phyloP scores from a whole-genome alignment of 495 filamentous ascomycete genomes.

The Tetracladium setigerum region DNA sequence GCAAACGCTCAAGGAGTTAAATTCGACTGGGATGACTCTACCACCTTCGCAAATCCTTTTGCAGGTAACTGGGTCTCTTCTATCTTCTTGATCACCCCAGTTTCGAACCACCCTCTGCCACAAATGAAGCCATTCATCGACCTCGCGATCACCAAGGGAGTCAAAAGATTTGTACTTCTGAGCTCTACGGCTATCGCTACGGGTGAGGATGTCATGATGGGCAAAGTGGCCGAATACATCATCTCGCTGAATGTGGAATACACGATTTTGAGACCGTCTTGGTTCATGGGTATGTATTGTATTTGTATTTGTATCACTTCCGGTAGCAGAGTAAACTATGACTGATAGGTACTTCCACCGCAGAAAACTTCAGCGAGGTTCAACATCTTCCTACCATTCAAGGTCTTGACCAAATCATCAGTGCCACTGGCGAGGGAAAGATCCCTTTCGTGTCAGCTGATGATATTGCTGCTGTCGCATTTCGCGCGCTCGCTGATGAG shows the following conservation, averaged over 20 bases:
- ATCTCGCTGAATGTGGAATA: slow-evolving; percentile 30
- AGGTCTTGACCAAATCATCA: slow-evolving; percentile 35
- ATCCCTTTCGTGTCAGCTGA: slow-evolving; percentile 38
- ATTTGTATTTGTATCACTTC: neutral
- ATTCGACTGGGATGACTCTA: slow-evolving; percentile 40
- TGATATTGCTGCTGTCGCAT: slow-evolving; percentile 41
- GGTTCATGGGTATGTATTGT: slow-evolving; percentile 18
- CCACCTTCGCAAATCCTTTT: slow-evolving; percentile 31
- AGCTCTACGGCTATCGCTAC: slow-evolving; percentile 30
- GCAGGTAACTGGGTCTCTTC: slow-evolving; percentile 18
- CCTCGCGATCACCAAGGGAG: slow-evolving; percentile 23
- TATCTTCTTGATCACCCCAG: slow-evolving; percentile 31
- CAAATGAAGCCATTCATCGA: slow-evolving; percentile 35
- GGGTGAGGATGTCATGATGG: slow-evolving; percentile 30
- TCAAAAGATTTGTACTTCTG: slow-evolving; percentile 36
- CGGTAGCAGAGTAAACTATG: neutral
- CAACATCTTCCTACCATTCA: slow-evolving; percentile 26
- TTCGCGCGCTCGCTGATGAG: slow-evolving; percentile 30
- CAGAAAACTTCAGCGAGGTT: slow-evolving; percentile 24
- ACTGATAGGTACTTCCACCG: slow-evolving; percentile 26
- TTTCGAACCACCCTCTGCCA: slow-evolving; percentile 24
- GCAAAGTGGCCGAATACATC: slow-evolving; percentile 31
- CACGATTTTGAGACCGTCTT: slow-evolving; percentile 16
- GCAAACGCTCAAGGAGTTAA: slow-evolving; percentile 20
- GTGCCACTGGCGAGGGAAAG: slow-evolving; percentile 34